phyloP scores from a whole-genome alignment of 2,329 filamentous ascomycete species.

The Sordariomycetes sp. region DNA sequence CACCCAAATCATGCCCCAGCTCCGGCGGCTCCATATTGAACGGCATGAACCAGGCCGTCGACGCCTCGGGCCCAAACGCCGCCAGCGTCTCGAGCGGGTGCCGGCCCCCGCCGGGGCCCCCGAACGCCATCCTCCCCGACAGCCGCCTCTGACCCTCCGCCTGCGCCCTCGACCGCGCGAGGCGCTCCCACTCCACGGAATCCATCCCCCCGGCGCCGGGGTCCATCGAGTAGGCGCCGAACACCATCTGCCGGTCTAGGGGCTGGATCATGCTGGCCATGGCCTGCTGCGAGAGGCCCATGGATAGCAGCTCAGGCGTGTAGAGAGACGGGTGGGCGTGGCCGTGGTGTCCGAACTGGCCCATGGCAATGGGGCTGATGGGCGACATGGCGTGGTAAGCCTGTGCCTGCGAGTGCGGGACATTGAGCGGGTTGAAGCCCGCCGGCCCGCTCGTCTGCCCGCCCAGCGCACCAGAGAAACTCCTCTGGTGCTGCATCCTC shows the following conservation, averaged over 20 bases:
- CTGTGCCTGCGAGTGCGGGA: conserved; percentile 24
- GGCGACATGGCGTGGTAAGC: conserved; percentile 36
- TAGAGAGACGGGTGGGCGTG: conserved; percentile 27
- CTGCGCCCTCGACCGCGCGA: conserved; percentile 8
- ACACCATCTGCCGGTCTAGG: conserved; percentile 64
- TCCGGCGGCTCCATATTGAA: conserved; percentile 79
- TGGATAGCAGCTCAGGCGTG: conserved; percentile 36
- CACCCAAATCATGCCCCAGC: conserved; percentile 31
- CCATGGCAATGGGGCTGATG: conserved; percentile 33
- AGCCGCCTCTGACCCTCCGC: conserved; percentile 7
- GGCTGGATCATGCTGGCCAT: conserved; percentile 45
- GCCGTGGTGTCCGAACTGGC: conserved; percentile 21
- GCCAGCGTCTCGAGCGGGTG: neutral
- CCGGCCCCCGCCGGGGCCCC: conserved; percentile 2
- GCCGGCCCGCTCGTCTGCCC: conserved; percentile 25
- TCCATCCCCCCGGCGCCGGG: conserved; percentile 26
- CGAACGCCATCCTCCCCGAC: conserved; percentile 8
- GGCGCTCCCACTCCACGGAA: conserved; percentile 27
- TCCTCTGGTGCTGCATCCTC: conserved; percentile 15
- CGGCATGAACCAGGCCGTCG: conserved; percentile 79
- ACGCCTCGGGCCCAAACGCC: conserved; percentile 26
- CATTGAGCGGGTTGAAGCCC: conserved; percentile 25
- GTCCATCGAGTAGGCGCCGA: conserved; percentile 54
- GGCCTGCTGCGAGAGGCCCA: conserved; percentile 34
- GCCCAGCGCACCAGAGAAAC: conserved; percentile 26